Base-by-base conservation (phyloP, 805 yeast species). In the Saturnispora zaruensis region DNA sequence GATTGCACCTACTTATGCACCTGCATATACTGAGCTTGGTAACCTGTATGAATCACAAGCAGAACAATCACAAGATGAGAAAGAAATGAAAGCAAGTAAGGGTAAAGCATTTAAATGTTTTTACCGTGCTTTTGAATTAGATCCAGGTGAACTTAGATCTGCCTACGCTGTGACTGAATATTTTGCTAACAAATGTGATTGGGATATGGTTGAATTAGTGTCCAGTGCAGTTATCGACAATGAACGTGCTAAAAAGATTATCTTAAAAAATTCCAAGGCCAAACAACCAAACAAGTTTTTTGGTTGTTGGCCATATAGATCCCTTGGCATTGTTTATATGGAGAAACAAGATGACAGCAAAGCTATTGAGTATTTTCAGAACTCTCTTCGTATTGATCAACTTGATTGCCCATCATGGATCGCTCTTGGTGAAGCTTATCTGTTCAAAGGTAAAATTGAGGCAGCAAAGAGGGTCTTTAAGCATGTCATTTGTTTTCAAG, bases 401-500 rank as follows among this genome's bases (percentile, higher is more conserved):
- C 55, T 60, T 48, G 97, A 93, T 65, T 63, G 77, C 1, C 83
- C 86, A 55, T 83, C 96, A 2, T 91, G 98, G 97, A 72, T 85
- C 26, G 96, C 96, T 1, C 70, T 93, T n/a, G 99, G 99, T n/a
- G 98, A 93, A 63, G 91, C 96, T 0, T 93, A 93, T 64, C 71
- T 76, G 49, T 77, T 81, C 24, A 79, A 93, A 64, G 99, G 99
- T 2, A 74, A 96, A 53, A 70, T 83, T 41, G 90, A 87, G 50
- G 95, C 98, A 2, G 87, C 96, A 0, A 72, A 77, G 8, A 89
- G 86, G 64, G 97, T 93, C 1, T 85, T 89, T 58, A 72, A 70
- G 28, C 81, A 80, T 51, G 87, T 90, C 0, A 59, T 79, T 42
- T 72, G 72, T 36, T 56, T 84, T 5, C 76, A 78, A 30, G 41